Conservation (phyloP, 2,329 filamentous ascomycete species). For the Curvularia spicifera region DNA sequence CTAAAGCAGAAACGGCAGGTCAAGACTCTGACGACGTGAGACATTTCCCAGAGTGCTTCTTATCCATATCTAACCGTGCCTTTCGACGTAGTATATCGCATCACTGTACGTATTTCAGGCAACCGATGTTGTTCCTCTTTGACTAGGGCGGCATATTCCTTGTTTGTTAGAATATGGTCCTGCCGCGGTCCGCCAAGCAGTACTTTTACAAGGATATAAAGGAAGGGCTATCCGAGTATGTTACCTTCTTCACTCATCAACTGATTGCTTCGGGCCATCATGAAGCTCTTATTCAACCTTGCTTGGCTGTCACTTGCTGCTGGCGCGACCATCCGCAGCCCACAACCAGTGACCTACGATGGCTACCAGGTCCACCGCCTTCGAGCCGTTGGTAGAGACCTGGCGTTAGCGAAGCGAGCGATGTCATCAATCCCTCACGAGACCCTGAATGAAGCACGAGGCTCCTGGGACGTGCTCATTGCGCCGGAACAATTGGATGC, state of each 20-base stretch:
- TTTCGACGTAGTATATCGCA: conserved; percentile 9
- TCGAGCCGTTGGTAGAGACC: conserved; percentile 39
- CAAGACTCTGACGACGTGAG: conserved; percentile 21
- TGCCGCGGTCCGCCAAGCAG: conserved; percentile 1
- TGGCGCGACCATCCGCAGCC: conserved; percentile 32
- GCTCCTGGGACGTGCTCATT: conserved; percentile 54
- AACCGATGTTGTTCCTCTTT: conserved; percentile 9
- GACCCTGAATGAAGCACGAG: conserved; percentile 45
- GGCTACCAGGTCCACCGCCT: conserved; percentile 53
- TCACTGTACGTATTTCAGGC: conserved; percentile 14
- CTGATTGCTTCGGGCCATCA: conserved; percentile 10
- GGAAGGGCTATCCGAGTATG: background rate
- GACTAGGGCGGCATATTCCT: conserved; percentile 3
- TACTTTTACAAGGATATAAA: conserved; percentile 13
- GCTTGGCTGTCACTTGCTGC: conserved; percentile 26
- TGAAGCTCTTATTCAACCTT: conserved; percentile 26
- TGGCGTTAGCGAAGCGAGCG: conserved; percentile 42
- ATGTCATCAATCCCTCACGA: conserved; percentile 48
- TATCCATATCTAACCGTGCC: conserved; percentile 17
- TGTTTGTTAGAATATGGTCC: conserved; percentile 6
- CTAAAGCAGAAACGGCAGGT: conserved; percentile 32
- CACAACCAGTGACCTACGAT: conserved; percentile 43
- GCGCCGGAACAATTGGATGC: conserved; percentile 47
- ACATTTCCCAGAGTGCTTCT: conserved; percentile 10
- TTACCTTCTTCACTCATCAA: background rate